Evolutionary conservation across 805 yeast species (phyloP), one percentile per base, ranked within the genome.

Genomic region (Candida suzukii): DNA sequence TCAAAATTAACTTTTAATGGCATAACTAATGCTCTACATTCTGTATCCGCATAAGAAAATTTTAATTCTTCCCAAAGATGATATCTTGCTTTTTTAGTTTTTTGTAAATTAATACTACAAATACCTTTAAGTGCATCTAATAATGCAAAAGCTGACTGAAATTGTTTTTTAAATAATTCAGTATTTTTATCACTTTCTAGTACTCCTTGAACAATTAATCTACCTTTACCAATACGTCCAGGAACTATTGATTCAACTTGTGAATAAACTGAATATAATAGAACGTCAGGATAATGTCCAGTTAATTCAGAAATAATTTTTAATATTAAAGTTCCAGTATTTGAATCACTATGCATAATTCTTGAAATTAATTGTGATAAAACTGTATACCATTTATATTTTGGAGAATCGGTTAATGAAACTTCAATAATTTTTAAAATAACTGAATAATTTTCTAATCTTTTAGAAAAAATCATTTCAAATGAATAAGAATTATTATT

Each of bases 281-380:
- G 78, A 46, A 87, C 91, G 16, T 76, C 73, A 0, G 97, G 96
- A 56, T 88, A 93, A 20, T 74, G 68, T 25, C 64, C 61, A 0
- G 83, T 69, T 12, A 91, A 70, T 13, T 68, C 62, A 13, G 73
- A 63, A 11, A 90, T 64, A 19, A 91, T 74, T n/a, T 66, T 61
- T 40, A 73, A 60, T 14, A 93, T 68, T 18, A 80, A 60, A 2
- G 68, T 70, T 24, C 71, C 73, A 0, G 93, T 78, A 0, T 68
- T 65, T 2, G 62, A 60, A 47, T 83, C 80, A 1, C 72, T 64
- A 51, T 86, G 93, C 1, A 76, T 67, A 43, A 90, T 69, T 51
- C 98, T 71, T 0, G 97, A 88, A 5, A 91, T 64, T 28, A 93
- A 57, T 56, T 93, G 98, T 0, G 97, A 85, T 18, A 91, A 66